Evolutionary conservation across 169 alveolate species (phyloP), one percentile per base, ranked within the genome.

Genomic region (Eimeria acervulina): DNA sequence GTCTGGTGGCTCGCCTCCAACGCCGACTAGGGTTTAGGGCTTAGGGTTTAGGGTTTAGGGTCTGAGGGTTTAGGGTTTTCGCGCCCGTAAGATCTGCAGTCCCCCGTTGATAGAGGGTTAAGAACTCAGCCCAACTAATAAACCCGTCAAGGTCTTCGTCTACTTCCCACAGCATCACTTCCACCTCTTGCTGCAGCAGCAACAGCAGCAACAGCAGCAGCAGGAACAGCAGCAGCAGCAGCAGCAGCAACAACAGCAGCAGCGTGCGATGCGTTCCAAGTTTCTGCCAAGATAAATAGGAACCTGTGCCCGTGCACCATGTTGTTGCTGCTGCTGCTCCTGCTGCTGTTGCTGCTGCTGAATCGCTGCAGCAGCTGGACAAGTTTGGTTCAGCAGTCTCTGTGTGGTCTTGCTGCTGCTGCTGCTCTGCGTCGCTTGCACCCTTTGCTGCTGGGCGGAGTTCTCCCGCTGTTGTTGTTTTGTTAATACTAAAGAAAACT

Each of bases 121-220:
- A 97, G 97, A 98, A 98, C 96, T 98, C 99, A 66, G 97, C 98
- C 96, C 97, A 96, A 87, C 97, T 97, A 59, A 98, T 96, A 92
- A 92, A 97, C 90, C 98, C 98, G 95, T 98, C 99, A 21, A 98
- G 97, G 96, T 98, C 99, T 66, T 98, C 99, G 97, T 98, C 99
- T 8, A 98, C 99, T 95, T 98, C 99, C 99, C 98, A 98, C 26
- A 97, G 96, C 98, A 98, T 97, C 90, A 97, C 96, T 94, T 97
- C 97, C 44, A 97, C 96, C 96, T 98, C 98, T 83, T 96, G 97
- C 96, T 78, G 85, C 95, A 72, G 78, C 59, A 55, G 40, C 38
- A 26, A 68, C 78, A 92, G 70, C 85, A 72, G 78, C 59, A 55
- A n/a, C 38, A 26, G 83, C 78, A 92, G 70, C 85, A 70, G 59